These are phyloP conservation scores for Allium cepa DNA, from an alignment of 106 monocot species.

Conservation along the genomic window DNA sequence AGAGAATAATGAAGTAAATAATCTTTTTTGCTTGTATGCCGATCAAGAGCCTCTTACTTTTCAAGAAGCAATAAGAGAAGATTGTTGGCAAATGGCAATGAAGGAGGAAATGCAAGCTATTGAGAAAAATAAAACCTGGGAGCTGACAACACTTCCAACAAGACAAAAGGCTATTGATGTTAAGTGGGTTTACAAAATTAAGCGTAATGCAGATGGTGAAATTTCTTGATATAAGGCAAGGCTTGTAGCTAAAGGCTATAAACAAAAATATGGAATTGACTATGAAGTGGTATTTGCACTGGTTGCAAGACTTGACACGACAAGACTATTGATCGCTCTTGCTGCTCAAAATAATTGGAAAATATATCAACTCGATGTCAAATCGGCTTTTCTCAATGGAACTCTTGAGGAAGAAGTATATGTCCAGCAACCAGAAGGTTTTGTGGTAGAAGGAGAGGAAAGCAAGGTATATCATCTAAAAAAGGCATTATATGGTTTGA, in stretches of 20 bases:
- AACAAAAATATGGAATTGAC: not conserved
- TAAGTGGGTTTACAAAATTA: constrained; percentile 6
- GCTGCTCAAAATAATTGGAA: not conserved
- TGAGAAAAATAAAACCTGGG: not conserved
- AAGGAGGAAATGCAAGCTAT: not conserved
- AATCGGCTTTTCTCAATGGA: constrained; percentile 2
- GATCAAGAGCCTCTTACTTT: not conserved
- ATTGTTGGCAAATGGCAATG: not conserved
- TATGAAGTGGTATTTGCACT: constrained; percentile 1
- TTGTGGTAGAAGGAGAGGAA: too few relatives aligned
- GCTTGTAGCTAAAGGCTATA: constrained; percentile 3
- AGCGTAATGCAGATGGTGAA: not conserved
- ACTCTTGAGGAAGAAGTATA: not conserved
- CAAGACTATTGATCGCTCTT: not conserved
- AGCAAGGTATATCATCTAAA: too few relatives aligned
- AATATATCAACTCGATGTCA: constrained; percentile 1
- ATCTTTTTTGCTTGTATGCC: not conserved
- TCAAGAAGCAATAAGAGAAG: not conserved
- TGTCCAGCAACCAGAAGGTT: too few relatives aligned
- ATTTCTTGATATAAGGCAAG: constrained; percentile 1
- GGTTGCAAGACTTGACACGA: not conserved
- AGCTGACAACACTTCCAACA: not conserved
- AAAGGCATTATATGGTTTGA: too few relatives aligned
- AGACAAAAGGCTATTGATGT: not conserved
- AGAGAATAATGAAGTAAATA: not conserved